These are phyloP conservation scores for Daldinia vernicosa DNA, from an alignment of 495 filamentous ascomycete genomes.

Conservation along the genomic window DNA sequence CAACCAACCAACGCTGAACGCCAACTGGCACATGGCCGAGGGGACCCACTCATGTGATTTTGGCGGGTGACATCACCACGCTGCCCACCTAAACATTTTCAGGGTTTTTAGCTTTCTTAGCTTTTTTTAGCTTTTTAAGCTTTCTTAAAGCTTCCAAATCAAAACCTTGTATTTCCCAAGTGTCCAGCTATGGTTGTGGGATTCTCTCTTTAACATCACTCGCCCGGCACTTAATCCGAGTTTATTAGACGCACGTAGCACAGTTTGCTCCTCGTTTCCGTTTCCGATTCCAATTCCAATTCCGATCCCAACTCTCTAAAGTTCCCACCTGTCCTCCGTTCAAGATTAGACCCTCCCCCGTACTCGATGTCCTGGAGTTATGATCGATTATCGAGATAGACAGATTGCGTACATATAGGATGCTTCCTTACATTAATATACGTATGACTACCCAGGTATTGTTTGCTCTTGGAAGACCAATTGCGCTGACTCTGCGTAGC, in stretches of 20 bases:
- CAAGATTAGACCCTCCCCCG: background rate
- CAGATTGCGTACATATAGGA: conserved; percentile 48
- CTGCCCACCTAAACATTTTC: conserved; percentile 18
- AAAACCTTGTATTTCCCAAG: conserved; percentile 16
- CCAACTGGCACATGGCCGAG: conserved; percentile 37
- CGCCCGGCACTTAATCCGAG: background rate
- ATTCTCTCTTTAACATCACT: background rate
- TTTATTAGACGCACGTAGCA: background rate
- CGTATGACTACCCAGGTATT: conserved; percentile 61
- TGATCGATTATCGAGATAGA: conserved; percentile 24
- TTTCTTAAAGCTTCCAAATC: conserved; percentile 1
- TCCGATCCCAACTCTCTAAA: too few relatives aligned
- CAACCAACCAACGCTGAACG: too few relatives aligned
- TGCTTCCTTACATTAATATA: conserved; percentile 88
- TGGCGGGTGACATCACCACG: conserved; percentile 40
- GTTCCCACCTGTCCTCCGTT: background rate
- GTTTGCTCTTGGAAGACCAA: background rate
- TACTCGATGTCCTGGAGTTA: conserved; percentile 30
- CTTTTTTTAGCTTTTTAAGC: background rate
- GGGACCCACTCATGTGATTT: conserved; percentile 16
- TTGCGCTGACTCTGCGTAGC: conserved; percentile 42
- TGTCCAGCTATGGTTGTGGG: conserved; percentile 9
- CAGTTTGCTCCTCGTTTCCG: conserved; percentile 7
- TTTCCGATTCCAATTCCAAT: background rate
- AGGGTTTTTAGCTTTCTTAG: background rate